Evolutionary conservation across 257 asterid species (phyloP).

Genomic region (Solanum commersonii): DNA sequence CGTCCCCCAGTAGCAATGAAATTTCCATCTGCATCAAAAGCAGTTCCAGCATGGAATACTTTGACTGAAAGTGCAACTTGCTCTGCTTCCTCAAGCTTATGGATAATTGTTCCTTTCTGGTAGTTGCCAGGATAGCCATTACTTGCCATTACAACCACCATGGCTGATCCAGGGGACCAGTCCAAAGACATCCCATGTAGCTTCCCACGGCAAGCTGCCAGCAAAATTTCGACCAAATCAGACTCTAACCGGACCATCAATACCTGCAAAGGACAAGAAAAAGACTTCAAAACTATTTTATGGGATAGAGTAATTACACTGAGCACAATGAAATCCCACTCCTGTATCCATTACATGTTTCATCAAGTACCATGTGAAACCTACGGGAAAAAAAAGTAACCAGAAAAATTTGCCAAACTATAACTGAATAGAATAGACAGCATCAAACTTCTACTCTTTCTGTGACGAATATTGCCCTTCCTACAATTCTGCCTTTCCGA

Average conservation of each 20-base stretch:
- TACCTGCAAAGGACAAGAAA: conserved; percentile 32
- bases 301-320: neutral
- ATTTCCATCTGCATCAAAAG: conserved; percentile 54
- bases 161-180: conserved; percentile 86
- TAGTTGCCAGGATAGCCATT: conserved; percentile 91
- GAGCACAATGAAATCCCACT: neutral
- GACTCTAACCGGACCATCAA: conserved; percentile 88
- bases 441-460: neutral
- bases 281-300: neutral
- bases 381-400: neutral
- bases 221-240: conserved; percentile 63
- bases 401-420: neutral
- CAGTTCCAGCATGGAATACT: conserved; percentile 81
- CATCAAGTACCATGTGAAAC: neutral
- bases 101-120: conserved; percentile 55
- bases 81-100: conserved; percentile 73
- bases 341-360: neutral
- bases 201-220: conserved; percentile 77
- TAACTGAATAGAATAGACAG: neutral
- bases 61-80: conserved; percentile 49
- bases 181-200: conserved; percentile 44
- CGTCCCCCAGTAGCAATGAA: conserved; percentile 83
- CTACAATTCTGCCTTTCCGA: neutral
- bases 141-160: conserved; percentile 97
- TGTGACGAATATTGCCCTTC: neutral